Conservation (phyloP, 306 rosid species). For the Citrullus amarus region DNA sequence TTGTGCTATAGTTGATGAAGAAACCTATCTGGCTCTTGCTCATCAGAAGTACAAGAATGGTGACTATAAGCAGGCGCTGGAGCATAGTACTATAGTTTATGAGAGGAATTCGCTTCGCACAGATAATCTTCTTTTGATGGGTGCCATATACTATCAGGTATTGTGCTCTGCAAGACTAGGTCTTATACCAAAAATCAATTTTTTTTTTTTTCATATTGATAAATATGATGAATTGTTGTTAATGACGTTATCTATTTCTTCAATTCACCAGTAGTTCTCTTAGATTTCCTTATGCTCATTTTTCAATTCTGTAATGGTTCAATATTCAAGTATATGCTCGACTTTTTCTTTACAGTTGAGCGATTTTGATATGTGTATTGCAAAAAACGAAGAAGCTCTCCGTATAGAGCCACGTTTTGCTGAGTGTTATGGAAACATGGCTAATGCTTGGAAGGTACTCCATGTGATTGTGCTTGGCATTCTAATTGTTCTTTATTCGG, state of each 20-base stretch:
- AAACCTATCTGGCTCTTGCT: slow-evolving; percentile 59
- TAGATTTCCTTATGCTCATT: background rate
- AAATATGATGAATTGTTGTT: background rate
- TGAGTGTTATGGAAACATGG: slow-evolving; percentile 98
- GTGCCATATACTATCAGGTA: slow-evolving; percentile 97
- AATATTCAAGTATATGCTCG: background rate
- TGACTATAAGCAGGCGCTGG: slow-evolving; percentile 77
- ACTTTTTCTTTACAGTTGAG: slow-evolving; percentile 43
- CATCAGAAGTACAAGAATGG: slow-evolving; percentile 91
- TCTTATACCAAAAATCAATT: background rate
- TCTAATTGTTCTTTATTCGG: background rate
- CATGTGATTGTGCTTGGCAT: background rate
- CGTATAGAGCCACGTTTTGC: slow-evolving; percentile 80
- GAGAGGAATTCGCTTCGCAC: slow-evolving; percentile 79
- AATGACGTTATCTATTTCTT: background rate
- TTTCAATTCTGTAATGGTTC: background rate
- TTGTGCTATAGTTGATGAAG: slow-evolving; percentile 71
- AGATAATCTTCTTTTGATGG: slow-evolving; percentile 84
- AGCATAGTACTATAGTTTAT: slow-evolving; percentile 68
- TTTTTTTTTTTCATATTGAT: background rate
- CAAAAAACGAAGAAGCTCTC: slow-evolving; percentile 95
- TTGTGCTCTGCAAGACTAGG: background rate
- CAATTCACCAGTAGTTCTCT: background rate
- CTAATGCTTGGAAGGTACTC: slow-evolving; percentile 94
- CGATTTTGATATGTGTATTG: slow-evolving; percentile 85